Evolutionary conservation across 2,329 filamentous ascomycete species (phyloP).

Genomic region (Penicillium nordicum): DNA sequence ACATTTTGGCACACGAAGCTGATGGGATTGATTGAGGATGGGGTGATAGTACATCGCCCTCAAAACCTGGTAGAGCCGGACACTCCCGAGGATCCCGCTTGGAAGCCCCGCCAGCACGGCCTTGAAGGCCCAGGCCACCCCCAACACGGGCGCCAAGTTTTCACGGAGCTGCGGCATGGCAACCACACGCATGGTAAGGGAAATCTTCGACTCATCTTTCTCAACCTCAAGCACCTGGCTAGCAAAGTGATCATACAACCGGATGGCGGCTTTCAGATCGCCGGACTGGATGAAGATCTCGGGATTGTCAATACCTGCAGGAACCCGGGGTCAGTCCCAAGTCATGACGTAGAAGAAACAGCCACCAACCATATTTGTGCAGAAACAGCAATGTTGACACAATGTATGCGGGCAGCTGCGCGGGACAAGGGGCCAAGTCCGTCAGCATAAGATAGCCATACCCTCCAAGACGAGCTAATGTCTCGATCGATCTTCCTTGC

Average conservation of each 20-base stretch:
- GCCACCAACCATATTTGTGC: constrained; percentile 17
- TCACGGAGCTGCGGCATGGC: constrained; percentile 28
- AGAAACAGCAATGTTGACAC: constrained; percentile 41
- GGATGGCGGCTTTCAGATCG: constrained; percentile 32
- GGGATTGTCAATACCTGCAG: constrained; percentile 25
- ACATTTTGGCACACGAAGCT: constrained; percentile 18
- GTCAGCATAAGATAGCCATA: constrained; percentile 37
- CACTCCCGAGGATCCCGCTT: constrained; percentile 39
- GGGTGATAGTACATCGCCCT: constrained; percentile 28
- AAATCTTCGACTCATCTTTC: constrained; percentile 32
- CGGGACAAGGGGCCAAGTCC: constrained; percentile 37
- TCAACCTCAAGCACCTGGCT: constrained; percentile 38
- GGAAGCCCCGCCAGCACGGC: constrained; percentile 38
- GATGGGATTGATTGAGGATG: constrained; percentile 12
- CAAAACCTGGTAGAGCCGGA: constrained; percentile 32
- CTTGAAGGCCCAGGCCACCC: constrained; percentile 36
- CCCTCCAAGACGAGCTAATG: constrained; percentile 44
- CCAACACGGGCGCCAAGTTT: constrained; percentile 26
- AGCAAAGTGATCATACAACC: constrained; percentile 43
- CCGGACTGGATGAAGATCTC: constrained; percentile 37
- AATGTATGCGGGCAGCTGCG: constrained; percentile 44
- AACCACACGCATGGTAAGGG: constrained; percentile 34
- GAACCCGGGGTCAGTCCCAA: constrained; percentile 9
- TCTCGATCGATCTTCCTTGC: constrained; percentile 38
- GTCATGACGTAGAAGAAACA: constrained; percentile 1